Evolutionary conservation across 2,329 filamentous ascomycete species (phyloP).

Genomic region (Xylariales sp.): DNA sequence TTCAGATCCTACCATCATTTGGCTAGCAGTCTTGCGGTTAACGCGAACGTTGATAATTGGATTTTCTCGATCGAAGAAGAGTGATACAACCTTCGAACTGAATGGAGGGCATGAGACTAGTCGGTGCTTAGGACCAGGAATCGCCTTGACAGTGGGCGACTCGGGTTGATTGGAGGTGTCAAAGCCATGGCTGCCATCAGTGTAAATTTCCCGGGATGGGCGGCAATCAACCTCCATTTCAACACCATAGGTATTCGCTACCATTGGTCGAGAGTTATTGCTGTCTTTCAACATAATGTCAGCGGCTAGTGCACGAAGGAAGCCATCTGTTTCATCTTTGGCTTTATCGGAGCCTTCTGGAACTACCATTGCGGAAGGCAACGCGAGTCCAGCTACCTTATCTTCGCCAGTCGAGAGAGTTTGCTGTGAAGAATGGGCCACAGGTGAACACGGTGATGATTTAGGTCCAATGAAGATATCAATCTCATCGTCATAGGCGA

Average conservation of each 20-base stretch:
- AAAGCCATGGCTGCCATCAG: not conserved
- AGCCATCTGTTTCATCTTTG: slow-evolving; percentile 32
- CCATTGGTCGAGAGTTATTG: not conserved
- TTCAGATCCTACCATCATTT: slow-evolving; percentile 38
- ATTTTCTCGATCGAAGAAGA: slow-evolving; percentile 40
- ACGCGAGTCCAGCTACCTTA: not conserved
- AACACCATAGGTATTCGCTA: slow-evolving; percentile 4
- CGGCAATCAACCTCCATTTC: not conserved
- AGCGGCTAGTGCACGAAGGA: slow-evolving; percentile 36
- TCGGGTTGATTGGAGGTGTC: not conserved
- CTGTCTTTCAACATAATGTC: slow-evolving; percentile 25
- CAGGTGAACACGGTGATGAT: not conserved
- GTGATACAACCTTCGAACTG: slow-evolving; percentile 32
- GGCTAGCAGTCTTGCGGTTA: slow-evolving; percentile 39
- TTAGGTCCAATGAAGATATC: not conserved
- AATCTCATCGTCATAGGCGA: slow-evolving; percentile 43
- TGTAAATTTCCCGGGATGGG: not conserved
- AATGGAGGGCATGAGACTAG: slow-evolving; percentile 37
- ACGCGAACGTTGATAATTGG: slow-evolving; percentile 39
- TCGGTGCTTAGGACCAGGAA: slow-evolving; percentile 25
- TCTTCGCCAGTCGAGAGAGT: not conserved
- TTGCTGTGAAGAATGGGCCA: not conserved
- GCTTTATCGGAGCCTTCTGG: slow-evolving; percentile 25
- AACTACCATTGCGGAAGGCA: not conserved
- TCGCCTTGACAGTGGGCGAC: slow-evolving; percentile 4